Conservation (phyloP, 805 yeast species). For the Scheffersomyces amazonensis region DNA sequence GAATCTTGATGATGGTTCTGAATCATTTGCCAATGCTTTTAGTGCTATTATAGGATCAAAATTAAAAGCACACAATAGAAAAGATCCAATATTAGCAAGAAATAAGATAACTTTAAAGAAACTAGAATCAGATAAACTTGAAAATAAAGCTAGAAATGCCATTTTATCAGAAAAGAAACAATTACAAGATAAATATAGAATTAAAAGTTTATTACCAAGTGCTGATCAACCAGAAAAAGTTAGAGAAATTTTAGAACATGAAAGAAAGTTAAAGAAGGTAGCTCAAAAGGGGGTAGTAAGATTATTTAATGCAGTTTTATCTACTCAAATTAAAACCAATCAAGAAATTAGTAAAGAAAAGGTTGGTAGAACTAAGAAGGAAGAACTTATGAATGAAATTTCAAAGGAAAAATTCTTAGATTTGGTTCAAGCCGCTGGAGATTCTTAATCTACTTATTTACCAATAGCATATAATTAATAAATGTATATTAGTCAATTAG, state of each 20-base stretch:
- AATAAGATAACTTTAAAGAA: conserved; percentile 67
- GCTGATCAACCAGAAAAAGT: conserved; percentile 55
- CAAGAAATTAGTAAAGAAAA: conserved; percentile 47
- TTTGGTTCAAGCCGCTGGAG: conserved; percentile 75
- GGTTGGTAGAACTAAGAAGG: conserved; percentile 48
- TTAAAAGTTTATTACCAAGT: conserved; percentile 63
- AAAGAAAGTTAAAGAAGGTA: conserved; percentile 65
- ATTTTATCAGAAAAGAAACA: conserved; percentile 69
- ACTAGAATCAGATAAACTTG: conserved; percentile 77
- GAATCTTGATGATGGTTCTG: conserved; percentile 67
- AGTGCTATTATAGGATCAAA: conserved; percentile 80
- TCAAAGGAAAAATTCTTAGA: conserved; percentile 89
- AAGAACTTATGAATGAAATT: conserved; percentile 68
- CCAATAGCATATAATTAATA: background rate
- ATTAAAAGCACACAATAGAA: conserved; percentile 83
- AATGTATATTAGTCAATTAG: conserved; percentile 1
- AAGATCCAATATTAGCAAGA: conserved; percentile 88
- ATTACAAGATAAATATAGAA: conserved; percentile 62
- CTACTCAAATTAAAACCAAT: conserved; percentile 66
- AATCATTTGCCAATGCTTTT: conserved; percentile 77
- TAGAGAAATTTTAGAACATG: conserved; percentile 61
- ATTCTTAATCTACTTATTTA: conserved; percentile 2
- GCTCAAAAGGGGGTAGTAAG: conserved; percentile 89
- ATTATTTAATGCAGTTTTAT: conserved; percentile 77
- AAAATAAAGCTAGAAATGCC: conserved; percentile 74